Base-by-base conservation (phyloP, 176 grass and related monocot genomes). In the Triticum turgidum region DNA sequence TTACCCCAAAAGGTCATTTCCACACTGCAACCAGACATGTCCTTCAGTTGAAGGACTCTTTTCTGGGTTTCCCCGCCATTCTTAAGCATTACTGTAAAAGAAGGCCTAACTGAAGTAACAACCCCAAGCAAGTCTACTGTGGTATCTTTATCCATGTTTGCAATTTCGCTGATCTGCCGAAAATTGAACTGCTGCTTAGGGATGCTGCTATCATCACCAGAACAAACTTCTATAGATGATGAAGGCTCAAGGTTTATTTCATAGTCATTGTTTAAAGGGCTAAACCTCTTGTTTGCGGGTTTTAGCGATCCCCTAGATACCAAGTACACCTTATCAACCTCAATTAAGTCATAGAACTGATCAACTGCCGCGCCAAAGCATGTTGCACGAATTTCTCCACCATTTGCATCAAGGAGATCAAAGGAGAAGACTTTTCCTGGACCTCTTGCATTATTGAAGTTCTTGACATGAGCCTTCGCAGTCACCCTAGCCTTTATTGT, bases 401-500 rank as follows among this genome's bases (percentile, higher is more conserved):
- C 84, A 8, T 90, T 80, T 44, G 83, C 88, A 87, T 95, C 96
- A 77, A 93, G 73, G 14, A 98, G 87, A 92, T 98, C 91, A 86
- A 98, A 92, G 27, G 78, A 84, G 74, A 98, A 98, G 15, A 98
- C n/a, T 82, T 89, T 98, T 61, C 96, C 96, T 68, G 94, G 56
- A 49, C 93, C 87, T 71, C 69, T 95, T 0, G 69, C 5, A 1
- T 92, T 98, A 62, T 7, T 81, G 20, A 74, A 98, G 30, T 72
- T 51, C 9, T 76, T 80, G 29, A 98, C 64, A 77, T 94, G 91
- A 76, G 78, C 39, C 77, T 98, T 94, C 78, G 77, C 9, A 24
- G 87, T 95, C 70, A 98, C 96, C 89, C 96, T 90, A 78, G 86
- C 96, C 83, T 93, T 93, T 81, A 98, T 93, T 76, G 88, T 95